phyloP scores from a whole-genome alignment of 805 yeast species.

The Lipomyces kockii region DNA sequence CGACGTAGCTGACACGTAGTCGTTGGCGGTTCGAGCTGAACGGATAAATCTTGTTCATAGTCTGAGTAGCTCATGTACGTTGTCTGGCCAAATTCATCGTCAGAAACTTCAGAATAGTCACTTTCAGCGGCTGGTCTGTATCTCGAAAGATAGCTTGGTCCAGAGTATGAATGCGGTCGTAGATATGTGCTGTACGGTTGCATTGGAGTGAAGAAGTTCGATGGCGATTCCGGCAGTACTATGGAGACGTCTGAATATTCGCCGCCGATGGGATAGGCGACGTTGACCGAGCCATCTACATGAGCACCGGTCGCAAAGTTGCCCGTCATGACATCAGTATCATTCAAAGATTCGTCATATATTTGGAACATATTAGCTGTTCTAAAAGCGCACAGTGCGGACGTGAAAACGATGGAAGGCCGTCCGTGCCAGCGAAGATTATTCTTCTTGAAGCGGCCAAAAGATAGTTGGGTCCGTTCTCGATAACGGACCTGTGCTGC shows the following conservation, averaged over 20 bases:
- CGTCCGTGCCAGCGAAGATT: too few relatives aligned
- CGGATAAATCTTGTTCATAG: constrained; percentile 10
- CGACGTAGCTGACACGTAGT: constrained; percentile 12
- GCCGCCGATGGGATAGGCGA: too few relatives aligned
- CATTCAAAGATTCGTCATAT: not conserved
- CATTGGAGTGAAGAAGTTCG: not conserved
- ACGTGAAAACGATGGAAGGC: not conserved
- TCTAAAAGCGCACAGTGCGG: not conserved
- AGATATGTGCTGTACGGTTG: not conserved
- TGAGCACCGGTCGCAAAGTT: not conserved
- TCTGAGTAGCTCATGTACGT: not conserved
- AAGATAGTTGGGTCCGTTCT: too few relatives aligned
- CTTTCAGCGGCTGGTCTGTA: not conserved
- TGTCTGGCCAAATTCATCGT: not conserved
- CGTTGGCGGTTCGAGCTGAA: constrained; percentile 10
- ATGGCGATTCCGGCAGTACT: too few relatives aligned
- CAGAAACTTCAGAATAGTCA: not conserved
- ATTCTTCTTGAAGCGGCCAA: too few relatives aligned
- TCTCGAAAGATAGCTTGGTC: not conserved
- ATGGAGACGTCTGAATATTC: too few relatives aligned
- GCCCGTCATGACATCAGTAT: not conserved
- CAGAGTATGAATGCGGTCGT: not conserved
- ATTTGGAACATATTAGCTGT: not conserved
- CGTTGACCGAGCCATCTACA: not conserved
- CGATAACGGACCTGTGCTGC: not conserved